Evolutionary conservation across 768 basidiomycete genomes (phyloP).

Genomic region (Auricularia heimuer): DNA sequence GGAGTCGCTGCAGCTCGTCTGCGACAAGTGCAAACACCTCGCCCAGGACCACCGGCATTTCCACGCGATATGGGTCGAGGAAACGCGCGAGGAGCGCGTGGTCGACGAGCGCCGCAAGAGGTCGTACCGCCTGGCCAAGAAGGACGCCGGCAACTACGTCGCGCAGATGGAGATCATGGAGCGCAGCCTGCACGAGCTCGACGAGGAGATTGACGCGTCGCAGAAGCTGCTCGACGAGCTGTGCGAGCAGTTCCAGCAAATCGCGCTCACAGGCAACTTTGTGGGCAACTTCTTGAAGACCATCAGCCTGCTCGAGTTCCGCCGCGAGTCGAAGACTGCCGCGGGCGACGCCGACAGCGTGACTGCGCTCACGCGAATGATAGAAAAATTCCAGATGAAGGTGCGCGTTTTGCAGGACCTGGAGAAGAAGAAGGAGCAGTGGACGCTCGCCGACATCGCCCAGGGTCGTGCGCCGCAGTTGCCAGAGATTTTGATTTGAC

Average conservation of each 20-base stretch:
- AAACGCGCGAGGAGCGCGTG: slow-evolving; percentile 2
- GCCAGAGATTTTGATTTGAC: too few species aligned
- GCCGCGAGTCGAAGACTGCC: neutral
- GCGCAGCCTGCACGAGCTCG: neutral
- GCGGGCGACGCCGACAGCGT: neutral
- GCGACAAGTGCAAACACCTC: slow-evolving; percentile 11
- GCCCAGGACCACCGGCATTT: slow-evolving; percentile 12
- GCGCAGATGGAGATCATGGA: neutral
- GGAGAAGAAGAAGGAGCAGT: neutral
- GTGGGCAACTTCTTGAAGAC: neutral
- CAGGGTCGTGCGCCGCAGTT: too few species aligned
- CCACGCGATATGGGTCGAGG: slow-evolving; percentile 10
- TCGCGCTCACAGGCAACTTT: neutral
- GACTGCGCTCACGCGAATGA: neutral
- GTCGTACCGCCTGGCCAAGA: neutral
- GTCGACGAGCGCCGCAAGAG: slow-evolving; percentile 11
- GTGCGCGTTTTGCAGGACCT: neutral
- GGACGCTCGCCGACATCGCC: too few species aligned
- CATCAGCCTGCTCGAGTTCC: neutral
- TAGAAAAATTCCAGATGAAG: neutral
- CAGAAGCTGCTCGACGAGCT: neutral
- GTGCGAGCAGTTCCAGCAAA: neutral
- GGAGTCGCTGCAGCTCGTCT: neutral
- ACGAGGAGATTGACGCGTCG: neutral
- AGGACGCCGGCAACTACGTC: neutral